Percentiles rank a stretch among this genome's conserved stretches.
These are phyloP conservation scores for Teratosphaeria viscida DNA, from an alignment of 2,329 filamentous ascomycete genomes.

Conservation along the genomic window DNA sequence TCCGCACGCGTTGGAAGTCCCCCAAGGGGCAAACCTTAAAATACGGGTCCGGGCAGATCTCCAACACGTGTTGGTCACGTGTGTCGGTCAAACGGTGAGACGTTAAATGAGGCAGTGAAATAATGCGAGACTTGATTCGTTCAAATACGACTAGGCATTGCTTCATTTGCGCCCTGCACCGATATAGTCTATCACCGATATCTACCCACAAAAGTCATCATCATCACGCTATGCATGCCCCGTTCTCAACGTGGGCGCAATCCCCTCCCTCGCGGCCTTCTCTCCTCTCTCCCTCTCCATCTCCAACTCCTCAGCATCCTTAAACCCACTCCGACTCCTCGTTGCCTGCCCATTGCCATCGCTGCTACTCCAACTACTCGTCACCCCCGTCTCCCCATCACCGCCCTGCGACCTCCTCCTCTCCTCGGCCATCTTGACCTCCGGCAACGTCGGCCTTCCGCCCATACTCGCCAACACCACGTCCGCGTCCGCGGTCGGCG, in stretches of 20 bases:
- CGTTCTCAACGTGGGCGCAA: constrained; percentile 14
- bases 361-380: constrained; percentile 11
- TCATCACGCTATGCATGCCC: constrained; percentile 10
- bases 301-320: constrained; percentile 14
- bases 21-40: background rate
- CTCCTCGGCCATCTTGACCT: constrained; percentile 19
- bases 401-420: constrained; percentile 12
- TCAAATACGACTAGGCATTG: background rate
- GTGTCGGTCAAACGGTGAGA: background rate
- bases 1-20: background rate
- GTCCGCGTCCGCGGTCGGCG: constrained; percentile 44
- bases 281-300: constrained; percentile 7
- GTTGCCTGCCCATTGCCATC: constrained; percentile 8
- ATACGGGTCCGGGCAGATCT: background rate
- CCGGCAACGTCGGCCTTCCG: constrained; percentile 34
- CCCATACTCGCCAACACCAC: constrained; percentile 45
- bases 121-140: too few species aligned
- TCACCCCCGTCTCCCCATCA: constrained; percentile 15
- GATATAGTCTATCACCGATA: background rate
- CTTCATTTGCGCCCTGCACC: background rate
- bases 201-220: background rate
- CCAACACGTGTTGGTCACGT: background rate
- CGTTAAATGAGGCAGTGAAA: too few species aligned
- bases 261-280: constrained; percentile 7
- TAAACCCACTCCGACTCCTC: constrained; percentile 14